A percentile compares a stretch with the other conserved stretches of the same genome.
phyloP scores from a whole-genome alignment of 805 yeast species.

The Hanseniaspora thailandica region DNA sequence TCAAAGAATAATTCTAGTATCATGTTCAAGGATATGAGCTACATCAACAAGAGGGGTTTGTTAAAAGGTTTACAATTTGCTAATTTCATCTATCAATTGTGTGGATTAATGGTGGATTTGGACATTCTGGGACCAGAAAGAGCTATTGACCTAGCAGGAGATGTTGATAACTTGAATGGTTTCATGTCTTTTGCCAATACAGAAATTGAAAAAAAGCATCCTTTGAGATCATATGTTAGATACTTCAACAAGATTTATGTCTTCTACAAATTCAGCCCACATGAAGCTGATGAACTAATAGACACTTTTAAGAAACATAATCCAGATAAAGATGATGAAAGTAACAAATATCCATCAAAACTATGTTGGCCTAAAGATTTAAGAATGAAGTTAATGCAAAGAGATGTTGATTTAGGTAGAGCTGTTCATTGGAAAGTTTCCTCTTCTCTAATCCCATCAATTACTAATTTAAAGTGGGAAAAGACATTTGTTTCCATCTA shows the following conservation, averaged over 20 bases:
- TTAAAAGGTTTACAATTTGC: slow-evolving; percentile 84
- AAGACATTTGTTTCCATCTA: slow-evolving; percentile 77
- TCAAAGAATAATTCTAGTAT: slow-evolving; percentile 77
- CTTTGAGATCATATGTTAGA: slow-evolving; percentile 70
- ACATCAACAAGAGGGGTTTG: slow-evolving; percentile 77
- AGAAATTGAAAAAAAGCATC: slow-evolving; percentile 53
- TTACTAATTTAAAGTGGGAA: slow-evolving; percentile 67
- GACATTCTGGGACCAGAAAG: slow-evolving; percentile 74
- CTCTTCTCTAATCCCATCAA: slow-evolving; percentile 63
- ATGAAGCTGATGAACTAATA: slow-evolving; percentile 63
- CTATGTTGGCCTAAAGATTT: slow-evolving; percentile 91
- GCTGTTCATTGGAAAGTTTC: slow-evolving; percentile 87
- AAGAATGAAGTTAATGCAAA: slow-evolving; percentile 80
- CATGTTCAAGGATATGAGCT: slow-evolving; percentile 89
- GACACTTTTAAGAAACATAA: slow-evolving; percentile 69
- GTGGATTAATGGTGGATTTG: slow-evolving; percentile 75
- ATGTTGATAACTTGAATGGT: slow-evolving; percentile 57
- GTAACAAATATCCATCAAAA: slow-evolving; percentile 74
- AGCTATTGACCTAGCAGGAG: slow-evolving; percentile 79
- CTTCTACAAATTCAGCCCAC: slow-evolving; percentile 59
- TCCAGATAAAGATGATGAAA: slow-evolving; percentile 78
- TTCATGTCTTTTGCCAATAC: slow-evolving; percentile 57
- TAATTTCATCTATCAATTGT: slow-evolving; percentile 78
- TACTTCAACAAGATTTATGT: slow-evolving; percentile 74
- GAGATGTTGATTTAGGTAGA: slow-evolving; percentile 83